Evolutionary conservation across 2,329 filamentous ascomycete genomes (phyloP).

Genomic region (Hypoxylon rubiginosum): DNA sequence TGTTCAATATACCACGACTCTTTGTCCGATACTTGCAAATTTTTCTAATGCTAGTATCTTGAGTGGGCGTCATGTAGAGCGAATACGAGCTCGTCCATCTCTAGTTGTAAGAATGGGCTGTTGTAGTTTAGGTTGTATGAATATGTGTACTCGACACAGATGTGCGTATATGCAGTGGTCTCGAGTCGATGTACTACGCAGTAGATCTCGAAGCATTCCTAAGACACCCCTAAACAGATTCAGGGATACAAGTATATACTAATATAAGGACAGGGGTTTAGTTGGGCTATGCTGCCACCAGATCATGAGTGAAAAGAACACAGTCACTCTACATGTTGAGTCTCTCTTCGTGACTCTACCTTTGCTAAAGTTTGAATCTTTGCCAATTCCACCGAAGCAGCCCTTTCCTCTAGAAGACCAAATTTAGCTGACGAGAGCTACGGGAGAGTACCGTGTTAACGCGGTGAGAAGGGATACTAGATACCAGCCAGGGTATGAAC

Average conservation of each 20-base stretch:
- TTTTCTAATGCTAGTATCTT: not conserved
- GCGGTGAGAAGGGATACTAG: no score
- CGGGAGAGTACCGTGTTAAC: no score
- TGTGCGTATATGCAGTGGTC: not conserved
- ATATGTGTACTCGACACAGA: not conserved
- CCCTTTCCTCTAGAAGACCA: no score
- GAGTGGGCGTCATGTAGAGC: not conserved
- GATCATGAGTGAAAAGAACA: no score
- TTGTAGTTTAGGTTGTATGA: not conserved
- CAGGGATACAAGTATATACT: not conserved
- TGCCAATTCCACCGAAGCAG: no score
- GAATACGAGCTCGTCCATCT: not conserved
- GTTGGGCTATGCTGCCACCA: no score
- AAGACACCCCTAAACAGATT: not conserved
- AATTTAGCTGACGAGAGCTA: no score
- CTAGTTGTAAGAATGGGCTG: not conserved
- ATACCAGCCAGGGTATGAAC: no score
- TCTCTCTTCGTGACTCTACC: no score
- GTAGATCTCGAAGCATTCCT: not conserved
- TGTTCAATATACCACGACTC: slow-evolving; percentile 39
- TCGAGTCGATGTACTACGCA: not conserved
- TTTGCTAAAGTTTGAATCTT: no score
- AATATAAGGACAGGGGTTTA: not conserved
- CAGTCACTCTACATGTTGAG: no score
- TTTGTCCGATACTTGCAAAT: not conserved